phyloP scores from a whole-genome alignment of 495 filamentous ascomycete genomes.

The Penicillium cosmopolitanum region DNA sequence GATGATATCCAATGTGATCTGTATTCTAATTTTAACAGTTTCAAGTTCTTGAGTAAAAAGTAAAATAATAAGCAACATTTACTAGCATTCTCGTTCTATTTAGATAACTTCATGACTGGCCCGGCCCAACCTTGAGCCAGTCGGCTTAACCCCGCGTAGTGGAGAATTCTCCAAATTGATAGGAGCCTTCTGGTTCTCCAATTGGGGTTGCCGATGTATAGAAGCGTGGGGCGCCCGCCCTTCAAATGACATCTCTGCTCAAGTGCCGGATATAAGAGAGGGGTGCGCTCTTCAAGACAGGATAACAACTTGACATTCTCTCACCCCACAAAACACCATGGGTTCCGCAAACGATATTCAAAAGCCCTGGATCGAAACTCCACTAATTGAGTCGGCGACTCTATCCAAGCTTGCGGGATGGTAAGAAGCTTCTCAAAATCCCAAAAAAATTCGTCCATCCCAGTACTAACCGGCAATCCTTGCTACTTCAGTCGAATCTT shows the following conservation, averaged over 20 bases:
- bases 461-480: neutral
- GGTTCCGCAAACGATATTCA: constrained; percentile 21
- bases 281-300: too few relatives aligned
- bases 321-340: neutral
- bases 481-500: constrained; percentile 64
- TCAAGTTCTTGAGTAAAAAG: too few relatives aligned
- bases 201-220: neutral
- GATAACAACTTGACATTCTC: neutral
- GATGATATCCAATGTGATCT: constrained; percentile 41
- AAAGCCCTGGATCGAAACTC: constrained; percentile 71
- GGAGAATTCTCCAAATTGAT: neutral
- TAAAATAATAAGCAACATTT: neutral
- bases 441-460: neutral
- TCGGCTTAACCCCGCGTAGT: too few relatives aligned
- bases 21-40: constrained; percentile 24
- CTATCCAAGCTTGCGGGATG: constrained; percentile 73
- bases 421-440: constrained; percentile 39
- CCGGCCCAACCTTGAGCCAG: too few relatives aligned
- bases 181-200: too few relatives aligned
- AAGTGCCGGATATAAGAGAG: neutral
- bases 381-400: constrained; percentile 66
- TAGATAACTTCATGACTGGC: too few relatives aligned
- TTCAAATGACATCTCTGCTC: constrained; percentile 2
- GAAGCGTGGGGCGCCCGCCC: neutral
- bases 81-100: too few relatives aligned